These are phyloP conservation scores for Cyclaneusma minus DNA, from an alignment of 2,329 filamentous ascomycete genomes.

Conservation along the genomic window DNA sequence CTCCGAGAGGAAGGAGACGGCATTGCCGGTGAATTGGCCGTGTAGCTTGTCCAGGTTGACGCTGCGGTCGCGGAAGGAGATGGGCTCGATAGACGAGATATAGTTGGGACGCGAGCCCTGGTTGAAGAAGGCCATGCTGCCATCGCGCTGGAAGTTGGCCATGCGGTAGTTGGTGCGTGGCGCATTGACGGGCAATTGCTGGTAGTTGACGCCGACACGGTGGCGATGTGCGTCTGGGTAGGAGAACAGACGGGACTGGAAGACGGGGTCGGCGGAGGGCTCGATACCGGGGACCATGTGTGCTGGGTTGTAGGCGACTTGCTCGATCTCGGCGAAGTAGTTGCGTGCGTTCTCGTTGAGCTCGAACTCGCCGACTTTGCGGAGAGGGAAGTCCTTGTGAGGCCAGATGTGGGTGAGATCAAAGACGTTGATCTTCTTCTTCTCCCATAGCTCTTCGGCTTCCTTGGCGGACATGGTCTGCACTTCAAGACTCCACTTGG, in stretches of 20 bases:
- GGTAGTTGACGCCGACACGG: constrained; percentile 39
- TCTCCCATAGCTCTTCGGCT: constrained; percentile 29
- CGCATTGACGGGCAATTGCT: constrained; percentile 32
- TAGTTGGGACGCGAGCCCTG: constrained; percentile 35
- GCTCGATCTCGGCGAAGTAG: constrained; percentile 52
- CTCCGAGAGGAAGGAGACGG: constrained; percentile 22
- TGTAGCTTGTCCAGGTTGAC: constrained; percentile 23
- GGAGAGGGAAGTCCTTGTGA: constrained; percentile 30
- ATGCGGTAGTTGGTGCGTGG: constrained; percentile 19
- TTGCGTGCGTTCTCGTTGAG: constrained; percentile 34
- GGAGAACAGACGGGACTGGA: constrained; percentile 53
- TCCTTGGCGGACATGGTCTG: constrained; percentile 35
- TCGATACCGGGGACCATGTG: constrained; percentile 51
- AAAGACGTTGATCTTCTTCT: constrained; percentile 30
- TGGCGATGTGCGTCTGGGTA: constrained; percentile 49
- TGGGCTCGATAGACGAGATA: constrained; percentile 18
- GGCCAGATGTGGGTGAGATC: constrained; percentile 39
- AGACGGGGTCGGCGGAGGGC: constrained; percentile 50
- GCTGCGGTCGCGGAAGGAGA: constrained; percentile 20
- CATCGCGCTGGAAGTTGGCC: constrained; percentile 22
- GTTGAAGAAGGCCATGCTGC: constrained; percentile 20
- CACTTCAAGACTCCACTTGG: constrained; percentile 37
- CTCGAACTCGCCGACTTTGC: constrained; percentile 30
- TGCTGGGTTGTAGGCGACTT: constrained; percentile 49
- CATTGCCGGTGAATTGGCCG: constrained; percentile 22